phyloP scores from a whole-genome alignment of 805 yeast species.

The Kuraishia ogatae region DNA sequence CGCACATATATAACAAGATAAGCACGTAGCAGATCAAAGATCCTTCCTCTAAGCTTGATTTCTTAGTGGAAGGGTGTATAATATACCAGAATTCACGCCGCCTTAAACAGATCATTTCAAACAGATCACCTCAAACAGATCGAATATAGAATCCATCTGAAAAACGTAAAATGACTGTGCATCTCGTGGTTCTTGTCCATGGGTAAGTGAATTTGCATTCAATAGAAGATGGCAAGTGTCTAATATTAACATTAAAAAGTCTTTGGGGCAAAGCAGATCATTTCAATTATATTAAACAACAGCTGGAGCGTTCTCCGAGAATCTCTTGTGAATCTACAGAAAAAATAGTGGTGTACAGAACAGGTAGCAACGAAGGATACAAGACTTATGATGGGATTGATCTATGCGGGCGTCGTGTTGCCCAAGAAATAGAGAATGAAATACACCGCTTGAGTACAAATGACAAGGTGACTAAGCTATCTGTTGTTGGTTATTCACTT shows the following conservation, averaged over 20 bases:
- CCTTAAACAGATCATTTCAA: no score
- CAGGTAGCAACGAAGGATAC: constrained; percentile 60
- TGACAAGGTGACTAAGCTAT: constrained; percentile 53
- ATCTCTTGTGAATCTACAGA: constrained; percentile 17
- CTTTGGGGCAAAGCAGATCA: constrained; percentile 75
- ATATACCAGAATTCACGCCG: no score
- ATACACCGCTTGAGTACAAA: constrained; percentile 17
- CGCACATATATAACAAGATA: not conserved
- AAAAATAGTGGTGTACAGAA: constrained; percentile 33
- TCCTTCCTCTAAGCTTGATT: no score
- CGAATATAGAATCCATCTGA: not conserved
- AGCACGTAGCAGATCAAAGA: not conserved
- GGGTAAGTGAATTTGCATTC: constrained; percentile 27
- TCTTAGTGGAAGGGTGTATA: no score
- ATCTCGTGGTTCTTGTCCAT: constrained; percentile 56
- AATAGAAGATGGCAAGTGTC: not conserved
- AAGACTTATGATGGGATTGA: constrained; percentile 84
- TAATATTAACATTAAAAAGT: constrained; percentile 19
- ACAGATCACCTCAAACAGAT: not conserved
- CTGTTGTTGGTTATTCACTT: constrained; percentile 49
- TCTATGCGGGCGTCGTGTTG: constrained; percentile 70
- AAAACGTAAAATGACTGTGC: constrained; percentile 33
- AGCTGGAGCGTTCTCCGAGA: constrained; percentile 25
- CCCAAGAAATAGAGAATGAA: constrained; percentile 49
- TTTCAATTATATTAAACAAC: constrained; percentile 49